Base-by-base conservation (phyloP, 495 filamentous ascomycete genomes). In the Penicillium manginii region DNA sequence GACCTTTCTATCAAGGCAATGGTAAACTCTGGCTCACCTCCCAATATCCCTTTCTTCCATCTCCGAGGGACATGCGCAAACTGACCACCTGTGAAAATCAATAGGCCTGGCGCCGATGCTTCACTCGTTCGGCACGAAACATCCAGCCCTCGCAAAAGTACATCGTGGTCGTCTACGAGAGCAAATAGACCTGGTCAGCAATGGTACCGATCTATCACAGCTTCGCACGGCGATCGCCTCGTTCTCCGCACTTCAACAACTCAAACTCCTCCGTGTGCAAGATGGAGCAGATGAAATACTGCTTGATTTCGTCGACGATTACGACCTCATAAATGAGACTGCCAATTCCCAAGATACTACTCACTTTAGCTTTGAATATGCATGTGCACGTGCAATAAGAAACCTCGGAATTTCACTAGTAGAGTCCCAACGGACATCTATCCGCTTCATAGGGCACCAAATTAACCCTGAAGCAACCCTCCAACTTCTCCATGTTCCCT, bases 211-310 rank as follows among this genome's bases (percentile, higher is more conserved):
- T 50, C 56, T 71, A 45, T 15, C 29, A 15, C 61, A 82, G n/a
- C 73, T 90, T 15, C 79, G 74, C 31, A 76, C 73, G 52, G 86
- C 86, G 37, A 77, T 88, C 49, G 61, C 70, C 5, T 78, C 81
- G 2, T 89, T 90, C 62, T 77, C 77, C 2, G 77, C 78, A 3
- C 78, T 91, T 8, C 82, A 87, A 61, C 81, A 88, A 63, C 79
- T 91, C 45, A 86, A 89, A 58, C 78, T 91, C 19, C 77, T 90
- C 21, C 82, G 84, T 10, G 60, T 89, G 12, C 81, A 84, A 60
- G 86, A 89, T 55, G 72, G 82, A 54, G 78, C 81, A 49, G 84
- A 88, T 63, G 75, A 80, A 14, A 57, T 73, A 18, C 67, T 88
- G 3, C 65, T 86, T 21, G 66, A 79, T 32, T 68, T 60, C 39